These are phyloP conservation scores for Oxyria digyna DNA, from an alignment of 148 eudicot genomes.

Conservation along the genomic window DNA sequence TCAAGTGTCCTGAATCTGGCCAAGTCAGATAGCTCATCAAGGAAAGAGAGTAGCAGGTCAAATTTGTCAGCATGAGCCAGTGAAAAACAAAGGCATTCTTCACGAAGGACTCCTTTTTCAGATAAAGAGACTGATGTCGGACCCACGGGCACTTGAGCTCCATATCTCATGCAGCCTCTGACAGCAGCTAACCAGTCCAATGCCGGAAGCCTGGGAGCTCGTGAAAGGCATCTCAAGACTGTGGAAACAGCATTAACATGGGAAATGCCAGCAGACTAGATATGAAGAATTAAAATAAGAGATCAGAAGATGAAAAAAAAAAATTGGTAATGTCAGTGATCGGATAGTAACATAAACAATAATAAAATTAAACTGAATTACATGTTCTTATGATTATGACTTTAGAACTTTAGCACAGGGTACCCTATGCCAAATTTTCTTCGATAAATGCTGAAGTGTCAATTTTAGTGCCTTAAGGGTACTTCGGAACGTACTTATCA, in stretches of 20 bases:
- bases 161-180: conserved; percentile 77
- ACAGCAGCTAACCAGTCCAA: conserved; percentile 72
- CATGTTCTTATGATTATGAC: background rate
- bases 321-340: background rate
- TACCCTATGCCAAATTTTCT: background rate
- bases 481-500: background rate
- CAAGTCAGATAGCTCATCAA: conserved; percentile 73
- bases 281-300: background rate
- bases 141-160: conserved; percentile 25
- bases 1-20: conserved; percentile 69
- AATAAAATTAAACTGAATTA: background rate
- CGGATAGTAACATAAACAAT: background rate
- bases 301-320: background rate
- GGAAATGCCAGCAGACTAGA: conserved; percentile 26
- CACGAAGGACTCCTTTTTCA: conserved; percentile 42
- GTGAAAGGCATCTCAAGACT: conserved; percentile 64
- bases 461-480: background rate
- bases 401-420: background rate
- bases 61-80: conserved; percentile 56
- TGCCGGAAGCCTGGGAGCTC: conserved; percentile 69
- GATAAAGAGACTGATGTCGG: conserved; percentile 17
- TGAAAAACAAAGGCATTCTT: conserved; percentile 60
- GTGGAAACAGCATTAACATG: conserved; percentile 40
- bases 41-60: conserved; percentile 49
- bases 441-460: background rate